Evolutionary conservation across 345 rosid genomes (phyloP).

Genomic region (Carallia pectinifolia): DNA sequence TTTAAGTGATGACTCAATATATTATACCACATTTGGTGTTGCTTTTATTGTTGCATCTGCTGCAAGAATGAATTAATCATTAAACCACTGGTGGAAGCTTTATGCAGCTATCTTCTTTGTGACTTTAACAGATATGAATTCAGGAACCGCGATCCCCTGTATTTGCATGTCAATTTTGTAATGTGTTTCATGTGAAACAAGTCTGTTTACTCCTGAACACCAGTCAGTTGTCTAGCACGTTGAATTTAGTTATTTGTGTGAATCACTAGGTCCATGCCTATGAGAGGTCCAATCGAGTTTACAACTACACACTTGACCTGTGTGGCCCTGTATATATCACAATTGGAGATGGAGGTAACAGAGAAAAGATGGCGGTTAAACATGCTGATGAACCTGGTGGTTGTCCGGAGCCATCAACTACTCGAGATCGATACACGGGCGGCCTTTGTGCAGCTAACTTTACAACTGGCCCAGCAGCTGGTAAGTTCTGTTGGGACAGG

Average conservation of each 20-base stretch:
- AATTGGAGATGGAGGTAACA: slow-evolving; percentile 78
- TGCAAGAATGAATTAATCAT: too few relatives aligned
- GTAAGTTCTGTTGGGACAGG: slow-evolving; percentile 81
- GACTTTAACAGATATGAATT: too few relatives aligned
- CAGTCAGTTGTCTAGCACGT: not conserved
- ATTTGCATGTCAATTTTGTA: not conserved
- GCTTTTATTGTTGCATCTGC: not conserved
- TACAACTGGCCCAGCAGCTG: slow-evolving; percentile 62
- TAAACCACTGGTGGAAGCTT: too few relatives aligned
- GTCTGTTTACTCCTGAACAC: not conserved
- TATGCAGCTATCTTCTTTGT: too few relatives aligned
- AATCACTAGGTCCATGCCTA: slow-evolving; percentile 78
- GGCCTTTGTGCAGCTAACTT: slow-evolving; percentile 76
- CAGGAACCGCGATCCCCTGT: not conserved
- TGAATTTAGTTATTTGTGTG: not conserved
- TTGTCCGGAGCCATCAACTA: slow-evolving; percentile 60
- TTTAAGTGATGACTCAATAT: not conserved
- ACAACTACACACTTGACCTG: slow-evolving; percentile 72
- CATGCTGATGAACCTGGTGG: slow-evolving; percentile 90
- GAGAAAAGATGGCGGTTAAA: slow-evolving; percentile 58
- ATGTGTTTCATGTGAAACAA: not conserved
- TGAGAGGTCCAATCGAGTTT: slow-evolving; percentile 89
- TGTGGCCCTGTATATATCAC: slow-evolving; percentile 80
- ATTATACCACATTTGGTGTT: not conserved
- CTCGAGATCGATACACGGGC: slow-evolving; percentile 48